Evolutionary conservation across 2,329 filamentous ascomycete species (phyloP).

Genomic region (Apiospora arundinis): DNA sequence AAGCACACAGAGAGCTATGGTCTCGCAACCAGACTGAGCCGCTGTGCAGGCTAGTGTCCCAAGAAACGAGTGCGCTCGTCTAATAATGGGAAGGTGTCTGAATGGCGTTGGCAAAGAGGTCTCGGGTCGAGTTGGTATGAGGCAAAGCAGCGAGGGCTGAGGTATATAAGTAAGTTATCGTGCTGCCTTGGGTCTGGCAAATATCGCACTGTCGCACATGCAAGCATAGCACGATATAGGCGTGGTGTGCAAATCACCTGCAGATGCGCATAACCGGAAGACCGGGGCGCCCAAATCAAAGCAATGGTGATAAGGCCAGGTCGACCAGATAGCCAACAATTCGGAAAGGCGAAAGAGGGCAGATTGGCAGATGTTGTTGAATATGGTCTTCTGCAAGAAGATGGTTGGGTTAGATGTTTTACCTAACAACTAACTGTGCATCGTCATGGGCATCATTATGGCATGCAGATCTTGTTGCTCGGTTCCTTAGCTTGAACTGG

Average conservation of each 20-base stretch:
- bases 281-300: constrained; percentile 1
- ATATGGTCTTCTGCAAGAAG: neutral
- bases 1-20: neutral
- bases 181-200: constrained; percentile 1
- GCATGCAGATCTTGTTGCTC: constrained; percentile 8
- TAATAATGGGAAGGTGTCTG: neutral
- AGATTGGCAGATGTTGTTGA: neutral
- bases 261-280: constrained; percentile 5
- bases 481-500: neutral
- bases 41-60: neutral
- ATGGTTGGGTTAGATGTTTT: constrained; percentile 5
- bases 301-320: constrained; percentile 6
- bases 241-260: constrained; percentile 19
- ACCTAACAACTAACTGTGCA: neutral
- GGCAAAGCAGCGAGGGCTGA: neutral
- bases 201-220: constrained; percentile 6
- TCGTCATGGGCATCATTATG: constrained; percentile 5
- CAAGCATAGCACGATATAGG: constrained; percentile 2
- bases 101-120: neutral
- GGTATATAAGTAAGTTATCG: neutral
- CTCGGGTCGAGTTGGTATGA: neutral
- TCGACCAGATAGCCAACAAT: neutral
- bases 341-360: neutral
- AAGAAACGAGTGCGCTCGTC: constrained; percentile 9
- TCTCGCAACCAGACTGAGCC: neutral